Evolutionary conservation across 2,329 filamentous ascomycete species (phyloP), one percentile per base, ranked within the genome.

Genomic region (Pseudogymnoascus sp.): DNA sequence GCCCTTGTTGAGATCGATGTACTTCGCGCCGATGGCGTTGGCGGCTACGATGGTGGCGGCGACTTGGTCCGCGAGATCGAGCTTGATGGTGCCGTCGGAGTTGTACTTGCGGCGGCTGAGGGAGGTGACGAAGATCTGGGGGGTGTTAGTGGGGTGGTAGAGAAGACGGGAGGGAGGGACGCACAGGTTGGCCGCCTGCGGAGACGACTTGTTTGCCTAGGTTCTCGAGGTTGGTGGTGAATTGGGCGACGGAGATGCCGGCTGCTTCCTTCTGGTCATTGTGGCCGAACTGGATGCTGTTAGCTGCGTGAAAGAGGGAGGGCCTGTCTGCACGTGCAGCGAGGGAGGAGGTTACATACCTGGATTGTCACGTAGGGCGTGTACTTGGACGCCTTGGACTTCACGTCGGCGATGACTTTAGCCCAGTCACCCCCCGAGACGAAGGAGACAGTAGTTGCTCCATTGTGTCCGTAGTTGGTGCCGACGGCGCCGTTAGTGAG

Each of bases 331-430:
- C 9, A 36, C 35, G 33, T 17, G 17, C 21, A 60, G 50, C 4
- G 7, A 29, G 26, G 21, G 13, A 17, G 7, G 7, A 36, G 15
- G 54, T 9, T 37, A 61, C 62, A 58, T 64, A 77, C 74, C 72
- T 83, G 71, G 4, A 81, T 79, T 0, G 79, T 81, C 5, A 81
- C 78, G 50, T 76, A 80, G 2, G 79, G 74, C 1, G 69, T 66
- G 63, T 76, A 75, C 1, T 65, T 58, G 0, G 65, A 62, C 24
- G 71, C 73, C 29, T 72, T 67, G 3, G 68, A 67, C 4, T 64
- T 66, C 1, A 79, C 72, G 11, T 75, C 73, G 11, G 65, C 66
- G 2, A 80, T 66, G 0, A 79, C 75, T 0, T 71, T 72, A 0
- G 64, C 71, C 79, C 78, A 82, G 62, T 79, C 74, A 0, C 79